phyloP scores from a whole-genome alignment of 2,329 filamentous ascomycete species.

The Chaetomiaceae sp. region DNA sequence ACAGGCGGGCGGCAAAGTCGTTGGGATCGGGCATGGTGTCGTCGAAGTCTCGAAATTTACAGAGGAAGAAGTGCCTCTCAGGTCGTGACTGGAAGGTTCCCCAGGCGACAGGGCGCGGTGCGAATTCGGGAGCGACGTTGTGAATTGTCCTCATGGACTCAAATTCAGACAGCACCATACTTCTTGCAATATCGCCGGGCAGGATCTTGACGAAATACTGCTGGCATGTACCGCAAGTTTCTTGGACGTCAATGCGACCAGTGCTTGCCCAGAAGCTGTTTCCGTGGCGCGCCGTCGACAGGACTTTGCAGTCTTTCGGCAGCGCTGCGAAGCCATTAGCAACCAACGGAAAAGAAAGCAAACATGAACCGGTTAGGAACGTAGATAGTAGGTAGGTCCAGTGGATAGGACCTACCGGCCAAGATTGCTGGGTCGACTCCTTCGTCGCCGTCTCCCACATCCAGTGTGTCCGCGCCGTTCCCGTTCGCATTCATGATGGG shows the following conservation, averaged over 20 bases:
- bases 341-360: no score
- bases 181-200: slow-evolving; percentile 8
- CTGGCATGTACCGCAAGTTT: slow-evolving; percentile 23
- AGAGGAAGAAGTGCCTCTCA: slow-evolving; percentile 32
- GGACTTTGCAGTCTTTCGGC: slow-evolving; percentile 28
- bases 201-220: slow-evolving; percentile 28
- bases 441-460: no score
- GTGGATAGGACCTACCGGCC: no score
- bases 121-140: slow-evolving; percentile 28
- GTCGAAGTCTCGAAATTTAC: slow-evolving; percentile 31
- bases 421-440: no score
- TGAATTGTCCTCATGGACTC: slow-evolving; percentile 35
- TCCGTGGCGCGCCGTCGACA: slow-evolving; percentile 29
- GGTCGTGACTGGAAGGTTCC: slow-evolving; percentile 28
- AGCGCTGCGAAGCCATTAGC: no score
- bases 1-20: slow-evolving; percentile 23
- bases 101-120: slow-evolving; percentile 33
- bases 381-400: no score
- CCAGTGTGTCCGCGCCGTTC: no score
- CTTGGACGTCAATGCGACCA: slow-evolving; percentile 27
- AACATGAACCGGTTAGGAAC: no score
- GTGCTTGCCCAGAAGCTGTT: slow-evolving; percentile 33
- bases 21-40: slow-evolving; percentile 22
- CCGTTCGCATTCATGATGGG: no score
- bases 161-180: slow-evolving; percentile 33